Percentiles rank a stretch among this genome's conserved stretches.
These are phyloP conservation scores for Phyllosticta citribraziliensis DNA, from an alignment of 2,329 filamentous ascomycete species.

Conservation along the genomic window DNA sequence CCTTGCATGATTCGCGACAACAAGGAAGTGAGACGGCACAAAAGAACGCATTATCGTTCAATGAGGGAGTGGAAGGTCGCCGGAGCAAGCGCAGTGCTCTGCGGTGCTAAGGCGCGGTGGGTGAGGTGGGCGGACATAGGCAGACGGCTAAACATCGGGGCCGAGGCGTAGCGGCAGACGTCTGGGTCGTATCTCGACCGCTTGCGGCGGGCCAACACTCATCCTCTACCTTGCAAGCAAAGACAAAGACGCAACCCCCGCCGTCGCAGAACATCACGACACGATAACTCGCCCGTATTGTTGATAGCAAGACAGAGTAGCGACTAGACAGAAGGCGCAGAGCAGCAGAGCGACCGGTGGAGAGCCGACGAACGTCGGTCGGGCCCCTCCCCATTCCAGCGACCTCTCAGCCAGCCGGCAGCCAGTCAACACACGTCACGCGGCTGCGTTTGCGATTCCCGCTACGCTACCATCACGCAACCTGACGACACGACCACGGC, in stretches of 20 bases:
- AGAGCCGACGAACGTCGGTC: conserved; percentile 10
- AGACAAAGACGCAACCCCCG: conserved; percentile 7
- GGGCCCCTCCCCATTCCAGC: conserved; percentile 3
- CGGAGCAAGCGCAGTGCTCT: too few relatives aligned
- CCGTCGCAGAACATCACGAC: conserved; percentile 5
- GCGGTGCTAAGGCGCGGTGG: too few relatives aligned
- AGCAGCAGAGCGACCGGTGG: conserved; percentile 5
- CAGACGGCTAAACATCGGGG: neutral
- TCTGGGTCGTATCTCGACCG: conserved; percentile 8
- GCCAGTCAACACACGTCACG: conserved; percentile 9
- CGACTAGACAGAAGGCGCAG: conserved; percentile 10
- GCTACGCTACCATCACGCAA: neutral
- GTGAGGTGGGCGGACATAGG: neutral
- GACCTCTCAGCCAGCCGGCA: neutral
- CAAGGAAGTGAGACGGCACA: too few relatives aligned
- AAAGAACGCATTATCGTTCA: too few relatives aligned
- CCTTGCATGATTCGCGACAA: too few relatives aligned
- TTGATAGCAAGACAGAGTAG: conserved; percentile 12
- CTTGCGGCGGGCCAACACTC: conserved; percentile 6
- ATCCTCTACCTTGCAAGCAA: conserved; percentile 9
- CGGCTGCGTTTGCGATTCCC: conserved; percentile 3
- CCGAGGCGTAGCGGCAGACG: neutral
- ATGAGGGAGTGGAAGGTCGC: too few relatives aligned
- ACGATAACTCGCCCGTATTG: conserved; percentile 1
- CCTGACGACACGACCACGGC: conserved; percentile 6